Conservation (phyloP, 78 protist genomes). For the Bigelowiella natans region DNA sequence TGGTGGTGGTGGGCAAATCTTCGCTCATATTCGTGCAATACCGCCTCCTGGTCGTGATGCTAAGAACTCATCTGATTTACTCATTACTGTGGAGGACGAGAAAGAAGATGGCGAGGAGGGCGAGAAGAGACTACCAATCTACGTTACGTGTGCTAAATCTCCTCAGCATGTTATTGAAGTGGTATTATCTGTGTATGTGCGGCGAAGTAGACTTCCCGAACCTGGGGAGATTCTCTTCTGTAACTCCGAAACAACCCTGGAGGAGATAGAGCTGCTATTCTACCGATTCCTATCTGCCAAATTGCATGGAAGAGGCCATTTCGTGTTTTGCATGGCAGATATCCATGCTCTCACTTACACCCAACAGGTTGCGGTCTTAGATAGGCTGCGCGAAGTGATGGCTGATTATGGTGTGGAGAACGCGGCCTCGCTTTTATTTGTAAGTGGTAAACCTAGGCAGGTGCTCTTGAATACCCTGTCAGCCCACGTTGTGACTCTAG, state of each 20-base stretch:
- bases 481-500: not conserved
- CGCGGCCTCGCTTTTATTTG: not conserved
- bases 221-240: constrained; percentile 1
- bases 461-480: not conserved
- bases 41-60: not conserved
- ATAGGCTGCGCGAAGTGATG: not conserved
- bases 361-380: not conserved
- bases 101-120: not conserved
- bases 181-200: not conserved
- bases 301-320: not conserved
- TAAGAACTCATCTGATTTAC: not conserved
- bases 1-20: not conserved
- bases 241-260: not conserved
- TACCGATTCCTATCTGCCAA: not conserved
- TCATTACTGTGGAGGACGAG: not conserved
- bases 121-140: not conserved
- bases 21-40: not conserved
- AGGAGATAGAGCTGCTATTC: constrained; percentile 13
- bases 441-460: not conserved
- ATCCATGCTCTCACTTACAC: not conserved
- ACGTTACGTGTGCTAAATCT: not conserved
- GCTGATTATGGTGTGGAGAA: not conserved
- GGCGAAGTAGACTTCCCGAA: not conserved
- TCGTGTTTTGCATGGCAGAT: constrained; percentile 3
- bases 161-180: not conserved